phyloP scores from a whole-genome alignment of 257 asterid genomes.

The Salvia hispanica region DNA sequence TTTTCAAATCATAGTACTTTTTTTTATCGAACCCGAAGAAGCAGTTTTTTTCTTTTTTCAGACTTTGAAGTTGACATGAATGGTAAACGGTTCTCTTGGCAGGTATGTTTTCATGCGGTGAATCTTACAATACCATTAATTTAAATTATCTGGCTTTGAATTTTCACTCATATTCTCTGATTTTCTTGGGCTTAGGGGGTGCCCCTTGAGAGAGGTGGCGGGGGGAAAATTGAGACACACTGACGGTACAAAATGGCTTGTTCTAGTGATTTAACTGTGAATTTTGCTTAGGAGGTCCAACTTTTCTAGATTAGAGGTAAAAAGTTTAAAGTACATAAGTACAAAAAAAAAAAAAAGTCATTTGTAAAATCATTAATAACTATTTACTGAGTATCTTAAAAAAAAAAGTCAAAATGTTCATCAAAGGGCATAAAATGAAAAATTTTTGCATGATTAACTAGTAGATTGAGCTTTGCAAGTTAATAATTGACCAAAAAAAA shows the following conservation, averaged over 20 bases:
- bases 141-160: conserved; percentile 4
- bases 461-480: background rate
- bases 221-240: too few species aligned
- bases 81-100: conserved; percentile 95
- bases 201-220: too few species aligned
- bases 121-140: background rate
- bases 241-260: conserved; percentile 51
- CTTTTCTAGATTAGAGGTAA: too few species aligned
- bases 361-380: too few species aligned
- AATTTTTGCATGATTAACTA: background rate
- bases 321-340: background rate
- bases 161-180: conserved; percentile 19
- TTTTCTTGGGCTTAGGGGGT: conserved; percentile 52
- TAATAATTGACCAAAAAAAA: background rate
- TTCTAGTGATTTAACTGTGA: conserved; percentile 1
- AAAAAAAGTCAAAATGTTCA: background rate
- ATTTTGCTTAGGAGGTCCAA: background rate
- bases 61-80: conserved; percentile 98
- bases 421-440: background rate
- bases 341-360: background rate
- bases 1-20: conserved; percentile 21
- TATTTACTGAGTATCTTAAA: too few species aligned
- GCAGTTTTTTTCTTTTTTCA: conserved; percentile 37
- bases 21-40: background rate
- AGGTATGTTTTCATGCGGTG: conserved; percentile 40